Evolutionary conservation across 1,139 yeast genomes (phyloP).

Genomic region (Lodderomyces parapsilosis): DNA sequence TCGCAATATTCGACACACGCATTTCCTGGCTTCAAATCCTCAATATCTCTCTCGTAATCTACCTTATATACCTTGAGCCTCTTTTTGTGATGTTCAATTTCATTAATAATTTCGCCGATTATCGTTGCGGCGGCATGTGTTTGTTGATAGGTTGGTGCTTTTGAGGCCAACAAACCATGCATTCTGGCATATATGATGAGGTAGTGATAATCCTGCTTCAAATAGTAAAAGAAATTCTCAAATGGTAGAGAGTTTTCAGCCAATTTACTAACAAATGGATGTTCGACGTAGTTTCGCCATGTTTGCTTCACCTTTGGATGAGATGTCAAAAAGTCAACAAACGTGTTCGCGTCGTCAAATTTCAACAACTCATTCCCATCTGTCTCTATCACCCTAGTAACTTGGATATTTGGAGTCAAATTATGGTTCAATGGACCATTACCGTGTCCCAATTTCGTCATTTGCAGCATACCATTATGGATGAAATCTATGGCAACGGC

Average conservation of each 20-base stretch:
- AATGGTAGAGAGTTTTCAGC: conserved; percentile 53
- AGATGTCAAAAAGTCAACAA: conserved; percentile 46
- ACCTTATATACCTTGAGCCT: conserved; percentile 52
- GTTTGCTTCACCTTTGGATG: conserved; percentile 55
- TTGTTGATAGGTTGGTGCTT: conserved; percentile 55
- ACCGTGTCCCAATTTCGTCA: conserved; percentile 51
- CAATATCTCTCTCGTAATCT: conserved; percentile 43
- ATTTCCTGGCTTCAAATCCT: conserved; percentile 48
- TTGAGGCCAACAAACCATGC: conserved; percentile 63
- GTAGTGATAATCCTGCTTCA: conserved; percentile 73
- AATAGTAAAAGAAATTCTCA: conserved; percentile 53
- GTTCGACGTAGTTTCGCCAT: conserved; percentile 63
- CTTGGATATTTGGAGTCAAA: conserved; percentile 19
- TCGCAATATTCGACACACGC: conserved; percentile 63
- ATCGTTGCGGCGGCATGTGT: conserved; percentile 53
- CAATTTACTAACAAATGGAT: conserved; percentile 56
- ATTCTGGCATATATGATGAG: conserved; percentile 67
- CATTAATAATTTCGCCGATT: conserved; percentile 52
- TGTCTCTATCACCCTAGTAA: conserved; percentile 11
- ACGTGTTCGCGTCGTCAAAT: conserved; percentile 6
- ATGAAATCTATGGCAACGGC: conserved; percentile 61
- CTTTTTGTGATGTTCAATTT: conserved; percentile 54
- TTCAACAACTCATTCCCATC: conserved; percentile 8
- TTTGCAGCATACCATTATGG: conserved; percentile 56
- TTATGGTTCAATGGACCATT: conserved; percentile 75